Base-by-base conservation (phyloP, 495 filamentous ascomycete species). In the Aspergillus egyptiacus region DNA sequence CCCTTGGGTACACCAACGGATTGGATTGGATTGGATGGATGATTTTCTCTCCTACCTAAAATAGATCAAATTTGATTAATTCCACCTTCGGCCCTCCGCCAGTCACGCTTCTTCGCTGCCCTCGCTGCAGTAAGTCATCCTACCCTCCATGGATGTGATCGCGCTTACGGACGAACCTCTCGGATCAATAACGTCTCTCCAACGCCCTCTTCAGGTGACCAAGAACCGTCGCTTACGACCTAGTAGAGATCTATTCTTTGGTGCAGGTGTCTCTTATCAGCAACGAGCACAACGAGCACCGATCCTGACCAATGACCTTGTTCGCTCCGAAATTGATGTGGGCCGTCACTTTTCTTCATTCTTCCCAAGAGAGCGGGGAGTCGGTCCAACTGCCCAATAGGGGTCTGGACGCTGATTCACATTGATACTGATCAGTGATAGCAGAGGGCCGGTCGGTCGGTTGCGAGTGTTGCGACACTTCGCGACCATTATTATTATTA, bases 261-360 rank as follows among this genome's bases (percentile, higher is more conserved):
- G n/a, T n/a, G n/a, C 41, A 51, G 38, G 46, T 51, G 44, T 33
- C 38, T 53, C 54, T 54, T 57, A 56, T 60, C 54, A 54, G 50
- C 53, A 50, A 46, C 41, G 47, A 36, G 19, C 15, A 14, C 40
- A n/a, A n/a, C n/a, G n/a, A n/a, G n/a, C n/a, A n/a, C n/a, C n/a
- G n/a, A n/a, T n/a, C n/a, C n/a, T n/a, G n/a, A n/a, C n/a, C n/a
- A n/a, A n/a, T n/a, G n/a, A n/a, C n/a, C n/a, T n/a, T n/a, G n/a
- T n/a, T n/a, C n/a, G n/a, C n/a, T n/a, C n/a, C 35, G 33, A 48
- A 53, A 54, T 51, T 51, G 47, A 37, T 32, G 44, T 44, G 54
- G 49, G 37, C 17, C 42, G 38, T 22, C 38, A 25, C n/a, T 27
- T 50, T 37, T 17, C 43, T 48, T 44, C 28, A 32, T 44, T 44